A percentile compares a stretch with the other conserved stretches of the same genome.
These are phyloP conservation scores for Hyphopichia burtonii DNA, from an alignment of 1,139 yeast genomes.

Conservation along the genomic window DNA sequence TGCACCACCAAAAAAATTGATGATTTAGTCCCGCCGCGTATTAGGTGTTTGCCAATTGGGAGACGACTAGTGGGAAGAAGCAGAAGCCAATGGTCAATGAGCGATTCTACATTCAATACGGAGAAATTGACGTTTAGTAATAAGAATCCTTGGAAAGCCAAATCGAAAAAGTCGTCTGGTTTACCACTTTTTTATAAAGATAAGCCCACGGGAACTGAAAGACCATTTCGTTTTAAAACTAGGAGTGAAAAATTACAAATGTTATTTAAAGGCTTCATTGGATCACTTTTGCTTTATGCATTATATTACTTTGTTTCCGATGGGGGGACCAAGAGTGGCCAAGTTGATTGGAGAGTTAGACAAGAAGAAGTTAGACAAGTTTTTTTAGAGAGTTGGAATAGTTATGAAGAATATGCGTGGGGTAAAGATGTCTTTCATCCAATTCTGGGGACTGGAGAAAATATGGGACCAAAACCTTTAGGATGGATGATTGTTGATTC, in stretches of 20 bases:
- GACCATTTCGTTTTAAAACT: background rate
- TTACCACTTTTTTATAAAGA: slow-evolving; percentile 33
- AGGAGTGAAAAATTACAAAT: slow-evolving; percentile 21
- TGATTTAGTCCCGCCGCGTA: too few species aligned
- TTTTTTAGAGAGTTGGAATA: slow-evolving; percentile 76
- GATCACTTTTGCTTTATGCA: slow-evolving; percentile 38
- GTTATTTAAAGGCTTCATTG: slow-evolving; percentile 44
- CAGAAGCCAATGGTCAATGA: background rate
- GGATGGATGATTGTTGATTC: slow-evolving; percentile 97
- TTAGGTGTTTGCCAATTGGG: too few species aligned
- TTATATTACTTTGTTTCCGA: slow-evolving; percentile 24
- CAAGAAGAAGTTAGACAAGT: slow-evolving; percentile 60
- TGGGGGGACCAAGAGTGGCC: background rate
- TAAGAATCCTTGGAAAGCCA: slow-evolving; percentile 12
- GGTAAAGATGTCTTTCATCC: slow-evolving; percentile 56
- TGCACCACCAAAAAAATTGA: too few species aligned
- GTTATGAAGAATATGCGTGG: slow-evolving; percentile 79
- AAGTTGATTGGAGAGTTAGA: slow-evolving; percentile 37
- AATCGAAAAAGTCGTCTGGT: slow-evolving; percentile 7
- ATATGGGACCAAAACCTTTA: slow-evolving; percentile 80
- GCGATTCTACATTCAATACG: background rate
- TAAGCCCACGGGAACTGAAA: slow-evolving; percentile 25
- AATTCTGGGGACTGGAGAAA: slow-evolving; percentile 56
- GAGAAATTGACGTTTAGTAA: slow-evolving; percentile 1
- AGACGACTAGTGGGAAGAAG: too few species aligned